phyloP scores from a whole-genome alignment of 2,329 filamentous ascomycete genomes.

The Colletotrichum navitas region DNA sequence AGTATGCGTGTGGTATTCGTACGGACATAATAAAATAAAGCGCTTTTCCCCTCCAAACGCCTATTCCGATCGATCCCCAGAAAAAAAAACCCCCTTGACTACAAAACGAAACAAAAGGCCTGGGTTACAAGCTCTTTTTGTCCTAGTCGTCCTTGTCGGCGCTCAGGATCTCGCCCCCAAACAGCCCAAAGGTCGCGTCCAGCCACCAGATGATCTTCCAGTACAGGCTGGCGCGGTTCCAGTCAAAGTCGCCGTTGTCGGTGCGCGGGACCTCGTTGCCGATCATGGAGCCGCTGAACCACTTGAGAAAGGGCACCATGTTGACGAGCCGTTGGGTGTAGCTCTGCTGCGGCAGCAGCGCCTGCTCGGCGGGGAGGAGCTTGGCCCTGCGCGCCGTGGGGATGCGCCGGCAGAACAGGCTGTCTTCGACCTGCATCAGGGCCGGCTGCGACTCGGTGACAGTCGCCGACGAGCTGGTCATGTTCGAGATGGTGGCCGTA shows the following conservation, averaged over 20 bases:
- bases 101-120: not conserved
- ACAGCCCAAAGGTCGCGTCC: constrained; percentile 69
- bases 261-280: constrained; percentile 80
- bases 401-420: constrained; percentile 71
- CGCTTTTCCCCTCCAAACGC: constrained; percentile 22
- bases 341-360: constrained; percentile 76
- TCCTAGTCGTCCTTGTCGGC: constrained; percentile 72
- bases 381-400: constrained; percentile 74
- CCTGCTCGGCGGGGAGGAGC: constrained; percentile 77
- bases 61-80: not conserved
- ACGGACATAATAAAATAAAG: constrained; percentile 1
- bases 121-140: constrained; percentile 3
- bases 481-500: constrained; percentile 62
- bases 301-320: constrained; percentile 77
- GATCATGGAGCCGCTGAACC: constrained; percentile 80
- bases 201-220: constrained; percentile 76
- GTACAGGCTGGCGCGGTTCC: constrained; percentile 74
- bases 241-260: constrained; percentile 83
- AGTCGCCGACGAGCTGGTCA: constrained; percentile 57
- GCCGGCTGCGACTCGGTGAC: constrained; percentile 52
- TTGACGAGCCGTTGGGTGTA: constrained; percentile 73
- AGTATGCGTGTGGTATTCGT: constrained; percentile 12
- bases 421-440: constrained; percentile 50
- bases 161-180: constrained; percentile 69
- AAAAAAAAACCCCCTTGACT: not conserved